Evolutionary conservation across 495 filamentous ascomycete species (phyloP).

Genomic region (Lophiotrema nucula): DNA sequence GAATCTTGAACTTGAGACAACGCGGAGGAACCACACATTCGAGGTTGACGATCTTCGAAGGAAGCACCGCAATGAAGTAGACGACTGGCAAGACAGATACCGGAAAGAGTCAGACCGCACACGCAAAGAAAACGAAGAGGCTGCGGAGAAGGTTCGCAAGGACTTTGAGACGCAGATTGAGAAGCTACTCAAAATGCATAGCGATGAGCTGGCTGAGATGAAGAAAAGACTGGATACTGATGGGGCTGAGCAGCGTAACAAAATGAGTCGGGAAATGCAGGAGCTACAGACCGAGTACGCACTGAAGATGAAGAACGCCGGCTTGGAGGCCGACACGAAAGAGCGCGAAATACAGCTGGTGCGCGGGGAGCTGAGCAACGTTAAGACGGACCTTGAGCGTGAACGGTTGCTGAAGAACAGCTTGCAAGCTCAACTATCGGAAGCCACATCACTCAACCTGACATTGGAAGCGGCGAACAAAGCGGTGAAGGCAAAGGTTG

Average conservation of each 20-base stretch:
- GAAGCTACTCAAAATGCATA: slow-evolving; percentile 35
- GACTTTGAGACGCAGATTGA: slow-evolving; percentile 36
- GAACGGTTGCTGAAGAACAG: slow-evolving; percentile 57
- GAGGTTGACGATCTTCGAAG: slow-evolving; percentile 56
- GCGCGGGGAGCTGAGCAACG: slow-evolving; percentile 59
- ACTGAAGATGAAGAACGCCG: slow-evolving; percentile 61
- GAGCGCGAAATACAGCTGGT: slow-evolving; percentile 51
- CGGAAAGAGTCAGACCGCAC: slow-evolving; percentile 32
- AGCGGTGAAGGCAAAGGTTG: slow-evolving; percentile 72
- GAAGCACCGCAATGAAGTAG: slow-evolving; percentile 39
- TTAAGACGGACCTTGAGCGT: slow-evolving; percentile 39
- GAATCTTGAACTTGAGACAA: slow-evolving; percentile 49
- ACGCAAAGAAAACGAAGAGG: slow-evolving; percentile 42
- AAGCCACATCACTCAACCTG: slow-evolving; percentile 60
- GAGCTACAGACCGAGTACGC: slow-evolving; percentile 61
- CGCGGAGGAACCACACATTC: slow-evolving; percentile 54
- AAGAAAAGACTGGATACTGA: slow-evolving; percentile 36
- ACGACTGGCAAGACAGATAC: slow-evolving; percentile 36
- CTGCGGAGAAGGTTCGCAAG: slow-evolving; percentile 40
- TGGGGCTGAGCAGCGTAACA: slow-evolving; percentile 53
- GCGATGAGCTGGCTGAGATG: slow-evolving; percentile 35
- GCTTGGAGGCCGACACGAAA: slow-evolving; percentile 65
- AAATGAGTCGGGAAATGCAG: slow-evolving; percentile 61
- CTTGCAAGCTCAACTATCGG: slow-evolving; percentile 62
- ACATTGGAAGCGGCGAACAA: slow-evolving; percentile 71